Evolutionary conservation across 306 rosid genomes (phyloP).

Genomic region (Castanea mollissima): DNA sequence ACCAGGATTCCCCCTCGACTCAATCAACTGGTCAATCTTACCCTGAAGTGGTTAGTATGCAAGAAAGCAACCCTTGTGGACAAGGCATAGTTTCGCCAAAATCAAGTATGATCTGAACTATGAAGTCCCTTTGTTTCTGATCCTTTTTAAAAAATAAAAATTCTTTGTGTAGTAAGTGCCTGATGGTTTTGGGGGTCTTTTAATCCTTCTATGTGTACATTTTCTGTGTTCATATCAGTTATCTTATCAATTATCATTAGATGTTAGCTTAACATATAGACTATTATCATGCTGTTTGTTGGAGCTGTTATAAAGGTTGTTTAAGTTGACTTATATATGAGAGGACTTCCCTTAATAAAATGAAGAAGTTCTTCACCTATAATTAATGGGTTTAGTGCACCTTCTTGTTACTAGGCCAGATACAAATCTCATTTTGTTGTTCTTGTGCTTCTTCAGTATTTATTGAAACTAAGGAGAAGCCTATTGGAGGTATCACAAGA

Average conservation of each 20-base stretch:
- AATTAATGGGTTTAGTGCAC: neutral
- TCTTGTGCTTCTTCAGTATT: slow-evolving; percentile 38
- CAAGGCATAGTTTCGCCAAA: slow-evolving; percentile 33
- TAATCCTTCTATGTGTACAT: neutral
- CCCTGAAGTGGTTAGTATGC: slow-evolving; percentile 34
- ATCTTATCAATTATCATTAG: neutral
- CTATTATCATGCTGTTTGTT: neutral
- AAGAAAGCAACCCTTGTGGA: slow-evolving; percentile 21
- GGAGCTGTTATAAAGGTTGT: neutral
- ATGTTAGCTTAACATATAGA: neutral
- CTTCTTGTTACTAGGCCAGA: slow-evolving; percentile 13
- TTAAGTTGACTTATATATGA: neutral
- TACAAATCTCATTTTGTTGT: slow-evolving; percentile 20
- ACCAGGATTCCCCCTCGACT: slow-evolving; percentile 64
- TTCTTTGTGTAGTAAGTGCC: neutral
- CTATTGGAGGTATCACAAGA: slow-evolving; percentile 26
- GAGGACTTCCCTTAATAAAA: slow-evolving; percentile 2
- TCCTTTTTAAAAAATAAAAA: neutral
- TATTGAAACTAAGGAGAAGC: slow-evolving; percentile 28
- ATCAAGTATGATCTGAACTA: slow-evolving; percentile 35
- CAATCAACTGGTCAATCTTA: slow-evolving; percentile 59
- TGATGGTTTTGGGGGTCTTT: neutral
- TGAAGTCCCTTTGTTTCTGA: neutral
- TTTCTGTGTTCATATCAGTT: neutral
- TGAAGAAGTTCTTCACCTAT: neutral